phyloP scores from a whole-genome alignment of 1,139 yeast species.

The Suhomyces kunorum region DNA sequence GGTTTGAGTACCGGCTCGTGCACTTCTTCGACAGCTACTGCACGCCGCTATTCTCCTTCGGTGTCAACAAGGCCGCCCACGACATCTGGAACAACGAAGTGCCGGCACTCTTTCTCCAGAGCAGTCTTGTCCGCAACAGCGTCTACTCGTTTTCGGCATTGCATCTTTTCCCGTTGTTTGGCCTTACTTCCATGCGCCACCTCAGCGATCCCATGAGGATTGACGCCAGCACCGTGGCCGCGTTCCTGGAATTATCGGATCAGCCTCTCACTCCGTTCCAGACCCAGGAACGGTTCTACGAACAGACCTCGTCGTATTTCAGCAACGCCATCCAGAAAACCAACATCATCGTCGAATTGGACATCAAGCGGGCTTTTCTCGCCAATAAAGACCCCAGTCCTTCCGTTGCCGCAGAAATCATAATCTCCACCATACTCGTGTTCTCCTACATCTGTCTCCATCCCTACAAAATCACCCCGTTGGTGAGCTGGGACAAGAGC shows the following conservation, averaged over 20 bases:
- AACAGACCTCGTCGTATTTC: slow-evolving; percentile 29
- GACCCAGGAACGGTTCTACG: slow-evolving; percentile 10
- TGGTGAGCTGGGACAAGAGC: slow-evolving; percentile 24
- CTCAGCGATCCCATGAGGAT: background rate
- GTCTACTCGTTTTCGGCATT: slow-evolving; percentile 27
- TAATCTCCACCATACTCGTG: slow-evolving; percentile 26
- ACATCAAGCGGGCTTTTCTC: background rate
- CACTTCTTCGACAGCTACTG: slow-evolving; percentile 33
- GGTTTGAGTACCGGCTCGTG: slow-evolving; percentile 34
- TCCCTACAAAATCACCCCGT: slow-evolving; percentile 32
- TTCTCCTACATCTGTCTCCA: slow-evolving; percentile 34
- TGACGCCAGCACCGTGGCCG: background rate
- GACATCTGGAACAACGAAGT: slow-evolving; percentile 30
- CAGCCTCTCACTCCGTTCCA: slow-evolving; percentile 1
- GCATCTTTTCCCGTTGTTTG: slow-evolving; percentile 22
- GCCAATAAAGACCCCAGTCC: background rate
- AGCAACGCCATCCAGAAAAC: slow-evolving; percentile 18
- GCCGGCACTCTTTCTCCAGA: slow-evolving; percentile 27
- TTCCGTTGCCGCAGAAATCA: slow-evolving; percentile 23
- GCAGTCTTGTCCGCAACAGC: slow-evolving; percentile 26
- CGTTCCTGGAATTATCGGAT: slow-evolving; percentile 1
- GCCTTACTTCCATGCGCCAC: slow-evolving; percentile 8
- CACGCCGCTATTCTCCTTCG: slow-evolving; percentile 26
- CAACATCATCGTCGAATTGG: slow-evolving; percentile 2
- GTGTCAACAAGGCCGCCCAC: slow-evolving; percentile 25